Conservation (phyloP, 78 protist genomes). For the Planoprotostelium fungivorum region DNA sequence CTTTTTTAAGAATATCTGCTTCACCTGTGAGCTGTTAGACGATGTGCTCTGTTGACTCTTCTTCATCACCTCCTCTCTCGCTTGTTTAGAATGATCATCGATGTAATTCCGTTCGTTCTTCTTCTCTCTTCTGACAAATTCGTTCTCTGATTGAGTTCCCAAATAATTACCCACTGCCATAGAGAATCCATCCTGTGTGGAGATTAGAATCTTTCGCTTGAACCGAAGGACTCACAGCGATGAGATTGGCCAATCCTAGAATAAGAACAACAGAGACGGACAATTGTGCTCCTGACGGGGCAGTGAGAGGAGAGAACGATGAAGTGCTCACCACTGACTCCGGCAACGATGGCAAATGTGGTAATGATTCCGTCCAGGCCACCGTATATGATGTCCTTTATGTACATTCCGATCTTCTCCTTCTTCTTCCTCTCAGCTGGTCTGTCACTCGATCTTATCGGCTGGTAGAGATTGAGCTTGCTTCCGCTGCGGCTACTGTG, state of each 20-base stretch:
- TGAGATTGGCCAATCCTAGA: slow-evolving; percentile 30
- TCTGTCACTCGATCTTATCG: no score
- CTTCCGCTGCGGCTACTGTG: no score
- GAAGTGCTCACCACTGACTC: slow-evolving; percentile 35
- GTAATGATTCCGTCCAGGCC: slow-evolving; percentile 67
- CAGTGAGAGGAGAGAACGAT: no score
- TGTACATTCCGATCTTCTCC: slow-evolving; percentile 4
- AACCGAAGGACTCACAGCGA: slow-evolving; percentile 3
- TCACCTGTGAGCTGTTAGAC: no score
- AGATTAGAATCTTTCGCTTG: neutral
- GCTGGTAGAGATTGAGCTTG: no score
- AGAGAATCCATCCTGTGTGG: slow-evolving; percentile 11
- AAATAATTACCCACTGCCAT: slow-evolving; percentile 55
- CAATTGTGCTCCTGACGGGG: no score
- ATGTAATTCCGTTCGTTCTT: neutral
- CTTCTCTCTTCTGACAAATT: neutral
- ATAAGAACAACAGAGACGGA: slow-evolving; percentile 2
- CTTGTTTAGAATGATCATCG: slow-evolving; percentile 10
- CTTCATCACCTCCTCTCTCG: slow-evolving; percentile 14
- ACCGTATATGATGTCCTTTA: slow-evolving; percentile 22
- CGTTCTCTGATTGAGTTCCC: slow-evolving; percentile 16
- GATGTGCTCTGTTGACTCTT: no score
- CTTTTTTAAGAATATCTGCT: neutral
- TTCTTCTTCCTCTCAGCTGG: neutral
- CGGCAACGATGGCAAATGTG: slow-evolving; percentile 55